Base-by-base conservation (phyloP, 2,329 filamentous ascomycete species). In the Botrytis sinoallii region DNA sequence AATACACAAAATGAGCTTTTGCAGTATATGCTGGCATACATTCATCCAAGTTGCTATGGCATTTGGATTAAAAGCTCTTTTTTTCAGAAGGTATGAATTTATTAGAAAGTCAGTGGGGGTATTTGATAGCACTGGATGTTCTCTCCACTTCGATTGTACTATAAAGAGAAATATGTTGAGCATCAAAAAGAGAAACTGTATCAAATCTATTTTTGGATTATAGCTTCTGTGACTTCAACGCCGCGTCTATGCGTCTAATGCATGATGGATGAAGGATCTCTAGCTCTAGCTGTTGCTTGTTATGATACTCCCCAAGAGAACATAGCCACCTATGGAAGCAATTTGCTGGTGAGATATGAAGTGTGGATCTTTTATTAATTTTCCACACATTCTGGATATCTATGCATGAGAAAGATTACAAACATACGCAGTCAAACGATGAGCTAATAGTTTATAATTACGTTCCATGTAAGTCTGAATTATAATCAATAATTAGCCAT, bases 191-290 rank as follows among this genome's bases (percentile, higher is more conserved):
- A 10, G 32, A 32, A 52, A 5, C 4, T 52, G 1, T 1, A n/a
- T n/a, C 48, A 12, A 10, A 2, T 52, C 10, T 14, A n/a, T 2
- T 20, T n/a, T 4, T n/a, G 0, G 1, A n/a, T 52, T 12, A n/a
- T n/a, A 52, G 48, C 9, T 14, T n/a, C 10, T n/a, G 22, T 52
- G 22, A n/a, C 10, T 1, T 52, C 48, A 25, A n/a, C 4, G n/a
- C 10, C 25, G 9, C n/a, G 12, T n/a, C 22, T 52, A n/a, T 4
- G 25, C 48, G 22, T 52, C 14, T n/a, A 14, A n/a, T 48, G 0
- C 3, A n/a, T n/a, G 10, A 12, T 52, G 4, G 4, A 8, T n/a
- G 25, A 57, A 57, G n/a, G 16, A 18, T 5, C 10, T 1, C 2
- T 52, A n/a, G 10, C 25, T 10, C 22, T 22, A n/a, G 14, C 22